A percentile compares a stretch with the other conserved stretches of the same genome.
phyloP scores from a whole-genome alignment of 73 alveolate species.

The Breviolum minutum region DNA sequence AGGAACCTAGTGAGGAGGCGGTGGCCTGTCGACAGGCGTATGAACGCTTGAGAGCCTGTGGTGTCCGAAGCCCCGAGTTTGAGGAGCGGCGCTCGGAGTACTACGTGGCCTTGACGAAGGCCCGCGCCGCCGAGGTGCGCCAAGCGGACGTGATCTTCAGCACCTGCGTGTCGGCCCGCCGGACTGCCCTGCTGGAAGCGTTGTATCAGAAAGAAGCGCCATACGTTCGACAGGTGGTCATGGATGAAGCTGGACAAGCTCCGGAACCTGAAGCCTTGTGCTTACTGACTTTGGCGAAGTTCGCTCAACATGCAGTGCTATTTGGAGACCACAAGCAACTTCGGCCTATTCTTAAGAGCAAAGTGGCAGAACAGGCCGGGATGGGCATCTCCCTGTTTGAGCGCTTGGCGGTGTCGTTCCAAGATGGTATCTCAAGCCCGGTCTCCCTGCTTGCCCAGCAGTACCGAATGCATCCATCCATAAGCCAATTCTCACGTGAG shows the following conservation, averaged over 20 bases:
- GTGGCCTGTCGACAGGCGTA: constrained; percentile 33
- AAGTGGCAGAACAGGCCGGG: constrained; percentile 75
- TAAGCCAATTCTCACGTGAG: constrained; percentile 42
- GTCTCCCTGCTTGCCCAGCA: constrained; percentile 61
- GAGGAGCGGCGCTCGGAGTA: constrained; percentile 68
- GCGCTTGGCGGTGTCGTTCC: constrained; percentile 33
- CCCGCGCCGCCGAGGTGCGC: constrained; percentile 74
- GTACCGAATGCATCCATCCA: constrained; percentile 79
- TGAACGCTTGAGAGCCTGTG: constrained; percentile 49
- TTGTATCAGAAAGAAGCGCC: constrained; percentile 11
- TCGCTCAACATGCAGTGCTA: constrained; percentile 58
- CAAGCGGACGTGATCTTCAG: constrained; percentile 17
- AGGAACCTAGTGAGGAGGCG: constrained; percentile 22
- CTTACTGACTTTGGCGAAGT: constrained; percentile 42
- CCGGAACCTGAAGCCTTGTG: constrained; percentile 87
- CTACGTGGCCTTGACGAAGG: constrained; percentile 45
- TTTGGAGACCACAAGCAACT: constrained; percentile 69
- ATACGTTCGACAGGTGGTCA: constrained; percentile 51
- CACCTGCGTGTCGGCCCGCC: constrained; percentile 54
- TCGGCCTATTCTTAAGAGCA: constrained; percentile 42
- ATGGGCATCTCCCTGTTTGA: constrained; percentile 68
- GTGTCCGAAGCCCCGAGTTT: constrained; percentile 6
- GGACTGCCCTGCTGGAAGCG: constrained; percentile 16
- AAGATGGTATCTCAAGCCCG: background rate
- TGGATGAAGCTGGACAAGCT: constrained; percentile 87